A percentile compares a stretch with the other conserved stretches of the same genome.
phyloP scores from a whole-genome alignment of 2,329 filamentous ascomycete genomes.

The Periconia sp. region DNA sequence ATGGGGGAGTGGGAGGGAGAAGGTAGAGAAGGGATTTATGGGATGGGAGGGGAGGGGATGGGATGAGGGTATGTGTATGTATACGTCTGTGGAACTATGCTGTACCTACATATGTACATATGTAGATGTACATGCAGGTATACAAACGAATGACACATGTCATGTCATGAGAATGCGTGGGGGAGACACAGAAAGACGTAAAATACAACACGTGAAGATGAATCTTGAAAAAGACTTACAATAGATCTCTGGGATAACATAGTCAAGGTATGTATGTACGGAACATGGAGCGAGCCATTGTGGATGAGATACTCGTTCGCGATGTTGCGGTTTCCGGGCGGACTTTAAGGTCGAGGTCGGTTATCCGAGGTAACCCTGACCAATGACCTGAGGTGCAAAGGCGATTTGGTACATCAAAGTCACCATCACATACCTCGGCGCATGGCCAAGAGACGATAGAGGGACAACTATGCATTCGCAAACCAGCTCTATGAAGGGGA shows the following conservation, averaged over 20 bases:
- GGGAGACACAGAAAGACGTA: neutral
- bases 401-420: neutral
- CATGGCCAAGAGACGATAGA: neutral
- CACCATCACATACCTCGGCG: neutral
- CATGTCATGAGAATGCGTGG: too few relatives aligned
- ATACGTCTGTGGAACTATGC: too few relatives aligned
- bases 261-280: constrained; percentile 9
- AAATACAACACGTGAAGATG: too few relatives aligned
- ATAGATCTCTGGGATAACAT: constrained; percentile 36
- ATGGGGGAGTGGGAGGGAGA: neutral
- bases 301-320: constrained; percentile 7
- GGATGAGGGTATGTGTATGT: too few relatives aligned
- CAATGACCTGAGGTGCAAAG: neutral
- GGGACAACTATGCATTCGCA: constrained; percentile 33
- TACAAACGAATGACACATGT: too few relatives aligned
- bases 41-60: too few relatives aligned
- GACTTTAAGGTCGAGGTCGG: constrained; percentile 16
- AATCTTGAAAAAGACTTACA: constrained; percentile 18
- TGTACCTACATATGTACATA: too few relatives aligned
- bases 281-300: constrained; percentile 23
- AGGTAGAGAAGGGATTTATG: neutral
- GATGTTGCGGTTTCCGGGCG: too few relatives aligned
- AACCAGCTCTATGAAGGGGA: constrained; percentile 37
- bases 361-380: constrained; percentile 24
- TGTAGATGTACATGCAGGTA: too few relatives aligned